Evolutionary conservation across 129 eudicot species (phyloP).

Genomic region (Saposhnikovia divaricata): DNA sequence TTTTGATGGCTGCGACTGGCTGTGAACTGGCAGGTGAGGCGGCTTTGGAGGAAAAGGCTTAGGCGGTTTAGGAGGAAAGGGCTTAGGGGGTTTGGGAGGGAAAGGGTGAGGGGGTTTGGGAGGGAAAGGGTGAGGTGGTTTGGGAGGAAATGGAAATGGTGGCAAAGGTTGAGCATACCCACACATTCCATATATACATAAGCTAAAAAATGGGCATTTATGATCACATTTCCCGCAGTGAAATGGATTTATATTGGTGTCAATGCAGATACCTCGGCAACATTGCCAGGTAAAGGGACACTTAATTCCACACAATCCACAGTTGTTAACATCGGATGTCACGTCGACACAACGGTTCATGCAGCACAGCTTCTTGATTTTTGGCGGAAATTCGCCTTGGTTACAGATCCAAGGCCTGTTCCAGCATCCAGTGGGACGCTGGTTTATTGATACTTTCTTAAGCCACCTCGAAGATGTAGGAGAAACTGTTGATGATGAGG

Average conservation of each 20-base stretch:
- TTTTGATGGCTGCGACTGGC: neutral
- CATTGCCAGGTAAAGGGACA: constrained; percentile 73
- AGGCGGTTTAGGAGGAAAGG: constrained; percentile 36
- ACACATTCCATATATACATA: constrained; percentile 65
- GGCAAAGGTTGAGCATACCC: constrained; percentile 58
- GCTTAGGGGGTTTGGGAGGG: constrained; percentile 19
- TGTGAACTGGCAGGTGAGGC: neutral
- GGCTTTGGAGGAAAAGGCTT: constrained; percentile 1
- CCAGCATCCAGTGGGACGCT: constrained; percentile 48
- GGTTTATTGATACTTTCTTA: constrained; percentile 29
- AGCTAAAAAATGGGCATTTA: constrained; percentile 39
- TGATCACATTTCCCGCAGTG: constrained; percentile 59
- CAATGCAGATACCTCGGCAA: constrained; percentile 55
- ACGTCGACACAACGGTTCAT: constrained; percentile 63
- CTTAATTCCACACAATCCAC: constrained; percentile 69
- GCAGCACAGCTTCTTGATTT: constrained; percentile 46
- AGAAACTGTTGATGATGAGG: neutral
- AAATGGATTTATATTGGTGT: constrained; percentile 43
- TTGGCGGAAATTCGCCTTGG: constrained; percentile 26
- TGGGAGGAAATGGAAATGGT: constrained; percentile 37
- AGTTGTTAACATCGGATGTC: constrained; percentile 48
- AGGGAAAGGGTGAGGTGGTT: constrained; percentile 11
- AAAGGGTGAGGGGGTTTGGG: neutral
- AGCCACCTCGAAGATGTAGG: constrained; percentile 43
- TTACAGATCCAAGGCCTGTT: constrained; percentile 54